These are phyloP conservation scores for Ilyonectria destructans DNA, from an alignment of 2,329 filamentous ascomycete genomes.

Conservation along the genomic window DNA sequence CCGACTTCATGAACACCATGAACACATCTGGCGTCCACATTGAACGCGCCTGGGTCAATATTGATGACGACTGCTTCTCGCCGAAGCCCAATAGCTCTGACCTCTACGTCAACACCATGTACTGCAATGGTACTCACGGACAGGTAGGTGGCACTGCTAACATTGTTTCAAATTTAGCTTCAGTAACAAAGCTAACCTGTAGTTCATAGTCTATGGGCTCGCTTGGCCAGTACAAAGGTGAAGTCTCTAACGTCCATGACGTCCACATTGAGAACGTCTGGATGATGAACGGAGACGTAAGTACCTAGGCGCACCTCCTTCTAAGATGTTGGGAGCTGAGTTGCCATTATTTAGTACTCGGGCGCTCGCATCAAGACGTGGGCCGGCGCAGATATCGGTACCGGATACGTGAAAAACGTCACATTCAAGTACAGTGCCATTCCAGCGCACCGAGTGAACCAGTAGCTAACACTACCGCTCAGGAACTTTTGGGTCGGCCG, in stretches of 20 bases:
- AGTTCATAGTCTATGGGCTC: slow-evolving; percentile 63
- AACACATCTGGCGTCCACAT: slow-evolving; percentile 70
- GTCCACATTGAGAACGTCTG: slow-evolving; percentile 74
- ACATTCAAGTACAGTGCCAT: slow-evolving; percentile 62
- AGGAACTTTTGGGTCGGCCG: slow-evolving; percentile 73
- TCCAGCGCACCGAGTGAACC: too few relatives aligned
- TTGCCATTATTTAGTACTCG: slow-evolving; percentile 50
- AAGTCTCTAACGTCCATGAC: slow-evolving; percentile 70
- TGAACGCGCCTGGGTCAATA: slow-evolving; percentile 66
- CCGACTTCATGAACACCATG: slow-evolving; percentile 75
- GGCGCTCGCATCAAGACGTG: slow-evolving; percentile 75
- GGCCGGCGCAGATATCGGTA: slow-evolving; percentile 72
- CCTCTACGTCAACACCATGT: slow-evolving; percentile 72
- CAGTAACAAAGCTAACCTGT: not conserved
- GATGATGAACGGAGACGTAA: slow-evolving; percentile 62
- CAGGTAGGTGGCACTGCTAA: slow-evolving; percentile 48
- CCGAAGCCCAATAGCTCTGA: slow-evolving; percentile 74
- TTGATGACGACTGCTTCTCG: slow-evolving; percentile 75
- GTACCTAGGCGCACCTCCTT: not conserved
- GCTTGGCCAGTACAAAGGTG: slow-evolving; percentile 71
- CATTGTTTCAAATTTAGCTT: slow-evolving; percentile 39
- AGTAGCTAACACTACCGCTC: not conserved
- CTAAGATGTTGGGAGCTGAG: accelerated
- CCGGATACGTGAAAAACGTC: slow-evolving; percentile 74
- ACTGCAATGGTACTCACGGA: slow-evolving; percentile 73